These are phyloP conservation scores for Giardia muris DNA, from an alignment of 208 protist genomes.

Conservation along the genomic window DNA sequence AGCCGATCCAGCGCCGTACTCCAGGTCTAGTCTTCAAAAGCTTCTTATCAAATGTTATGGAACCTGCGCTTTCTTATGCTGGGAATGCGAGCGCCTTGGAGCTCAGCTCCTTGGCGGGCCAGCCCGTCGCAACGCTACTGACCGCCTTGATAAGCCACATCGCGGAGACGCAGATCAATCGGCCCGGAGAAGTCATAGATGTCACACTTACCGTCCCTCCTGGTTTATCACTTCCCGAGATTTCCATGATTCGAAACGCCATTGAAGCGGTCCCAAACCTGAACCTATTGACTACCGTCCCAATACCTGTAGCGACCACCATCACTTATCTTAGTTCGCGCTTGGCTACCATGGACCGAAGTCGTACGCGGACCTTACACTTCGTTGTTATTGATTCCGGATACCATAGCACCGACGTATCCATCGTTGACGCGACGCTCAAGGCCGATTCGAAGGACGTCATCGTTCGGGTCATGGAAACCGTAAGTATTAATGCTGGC, in stretches of 20 bases:
- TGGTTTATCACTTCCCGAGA: background rate
- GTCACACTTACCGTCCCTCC: slow-evolving; percentile 7
- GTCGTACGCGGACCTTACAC: no score
- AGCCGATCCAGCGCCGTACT: background rate
- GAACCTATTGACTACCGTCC: background rate
- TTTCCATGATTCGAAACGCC: background rate
- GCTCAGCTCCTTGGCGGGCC: background rate
- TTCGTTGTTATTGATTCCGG: slow-evolving; percentile 24
- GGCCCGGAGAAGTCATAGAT: background rate
- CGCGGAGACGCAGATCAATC: background rate
- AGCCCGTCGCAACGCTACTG: background rate
- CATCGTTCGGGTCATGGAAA: background rate
- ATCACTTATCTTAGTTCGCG: background rate
- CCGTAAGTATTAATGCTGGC: background rate
- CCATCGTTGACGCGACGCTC: background rate
- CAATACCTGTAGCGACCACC: background rate
- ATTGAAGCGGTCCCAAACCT: background rate
- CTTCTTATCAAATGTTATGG: background rate
- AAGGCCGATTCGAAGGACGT: background rate
- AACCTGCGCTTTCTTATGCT: background rate
- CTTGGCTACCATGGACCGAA: background rate
- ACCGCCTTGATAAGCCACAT: slow-evolving; percentile 20
- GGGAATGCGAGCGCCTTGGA: background rate
- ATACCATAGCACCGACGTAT: background rate
- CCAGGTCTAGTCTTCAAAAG: slow-evolving; percentile 6